These are phyloP conservation scores for Huntiella decipiens DNA, from an alignment of 2,329 filamentous ascomycete genomes.

Conservation along the genomic window DNA sequence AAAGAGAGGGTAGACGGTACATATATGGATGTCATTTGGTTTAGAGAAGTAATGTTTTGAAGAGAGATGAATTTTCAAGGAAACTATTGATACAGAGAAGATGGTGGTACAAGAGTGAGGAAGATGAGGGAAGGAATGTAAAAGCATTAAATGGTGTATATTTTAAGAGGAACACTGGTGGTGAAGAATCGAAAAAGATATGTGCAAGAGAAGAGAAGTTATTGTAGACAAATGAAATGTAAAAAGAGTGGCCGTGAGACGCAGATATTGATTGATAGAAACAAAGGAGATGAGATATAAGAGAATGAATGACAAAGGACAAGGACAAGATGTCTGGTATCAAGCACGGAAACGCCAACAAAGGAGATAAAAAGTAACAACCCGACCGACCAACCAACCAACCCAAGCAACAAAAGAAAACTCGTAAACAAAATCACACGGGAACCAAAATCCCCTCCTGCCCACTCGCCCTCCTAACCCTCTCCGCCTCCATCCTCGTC, in stretches of 20 bases:
- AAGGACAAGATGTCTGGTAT: background rate
- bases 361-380: background rate
- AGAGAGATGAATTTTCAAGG: background rate
- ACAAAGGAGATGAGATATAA: conserved; percentile 1
- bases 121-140: background rate
- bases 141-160: background rate
- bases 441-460: background rate
- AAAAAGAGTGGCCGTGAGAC: background rate
- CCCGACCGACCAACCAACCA: background rate
- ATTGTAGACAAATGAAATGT: background rate
- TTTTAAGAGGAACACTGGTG: background rate
- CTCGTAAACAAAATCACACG: background rate
- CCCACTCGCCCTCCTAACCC: background rate
- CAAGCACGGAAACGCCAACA: background rate
- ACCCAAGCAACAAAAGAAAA: background rate
- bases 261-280: background rate
- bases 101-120: background rate
- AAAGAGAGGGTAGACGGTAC: background rate
- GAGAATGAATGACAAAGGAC: background rate
- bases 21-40: background rate
- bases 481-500: background rate
- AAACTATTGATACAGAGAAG: background rate
- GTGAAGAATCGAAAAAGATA: background rate
- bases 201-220: background rate
- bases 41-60: background rate